These are phyloP conservation scores for Cystobasidiaceae sp. DNA, from an alignment of 1,284 basidiomycete genomes.

Conservation along the genomic window DNA sequence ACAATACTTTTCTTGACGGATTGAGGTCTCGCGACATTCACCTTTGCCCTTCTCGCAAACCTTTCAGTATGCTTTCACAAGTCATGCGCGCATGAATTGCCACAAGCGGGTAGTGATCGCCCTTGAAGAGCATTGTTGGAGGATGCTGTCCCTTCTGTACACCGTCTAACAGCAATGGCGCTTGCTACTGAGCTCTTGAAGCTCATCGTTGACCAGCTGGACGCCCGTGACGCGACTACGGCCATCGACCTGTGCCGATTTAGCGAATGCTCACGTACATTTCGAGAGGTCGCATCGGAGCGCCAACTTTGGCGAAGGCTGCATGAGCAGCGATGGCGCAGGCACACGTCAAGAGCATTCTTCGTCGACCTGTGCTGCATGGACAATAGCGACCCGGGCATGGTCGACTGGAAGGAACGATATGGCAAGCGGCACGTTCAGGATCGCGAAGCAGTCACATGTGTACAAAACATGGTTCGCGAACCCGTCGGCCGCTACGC, in stretches of 20 bases:
- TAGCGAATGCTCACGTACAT: slow-evolving; percentile 1
- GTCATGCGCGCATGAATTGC: too few relatives aligned
- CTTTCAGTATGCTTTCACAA: too few relatives aligned
- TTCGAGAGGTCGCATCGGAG: slow-evolving; percentile 3
- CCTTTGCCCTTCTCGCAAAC: not conserved
- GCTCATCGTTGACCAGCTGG: slow-evolving; percentile 2
- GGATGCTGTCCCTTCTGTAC: not conserved
- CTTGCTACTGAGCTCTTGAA: slow-evolving; percentile 22
- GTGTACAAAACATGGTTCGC: slow-evolving; percentile 1
- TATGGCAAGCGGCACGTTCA: slow-evolving; percentile 15
- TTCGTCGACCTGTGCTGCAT: not conserved
- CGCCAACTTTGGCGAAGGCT: slow-evolving; percentile 18
- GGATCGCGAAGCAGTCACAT: slow-evolving; percentile 7
- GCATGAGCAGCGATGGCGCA: slow-evolving; percentile 7
- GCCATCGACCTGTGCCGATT: slow-evolving; percentile 21
- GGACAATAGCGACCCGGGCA: not conserved
- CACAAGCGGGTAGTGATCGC: too few relatives aligned
- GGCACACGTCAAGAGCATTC: slow-evolving; percentile 1
- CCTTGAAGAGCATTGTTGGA: too few relatives aligned
- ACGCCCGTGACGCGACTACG: not conserved
- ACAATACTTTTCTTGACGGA: too few relatives aligned
- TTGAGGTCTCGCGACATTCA: not conserved
- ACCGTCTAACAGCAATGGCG: not conserved
- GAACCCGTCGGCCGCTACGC: slow-evolving; percentile 4
- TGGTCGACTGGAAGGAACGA: slow-evolving; percentile 1